Base-by-base conservation (phyloP, 78 protist species). In the Speleostelium caveatum region DNA sequence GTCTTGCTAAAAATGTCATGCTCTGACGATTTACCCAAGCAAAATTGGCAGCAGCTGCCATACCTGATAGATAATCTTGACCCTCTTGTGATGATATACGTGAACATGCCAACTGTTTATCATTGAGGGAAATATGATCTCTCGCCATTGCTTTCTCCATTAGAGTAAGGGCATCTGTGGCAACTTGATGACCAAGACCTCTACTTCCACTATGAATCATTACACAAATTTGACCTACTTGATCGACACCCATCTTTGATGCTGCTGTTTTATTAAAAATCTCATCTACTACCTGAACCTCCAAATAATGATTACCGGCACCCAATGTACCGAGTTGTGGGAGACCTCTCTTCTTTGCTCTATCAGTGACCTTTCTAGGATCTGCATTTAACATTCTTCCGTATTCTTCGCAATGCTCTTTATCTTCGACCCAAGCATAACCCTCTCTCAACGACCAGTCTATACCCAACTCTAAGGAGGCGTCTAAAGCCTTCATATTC, bases 121-220 rank as follows among this genome's bases (percentile, higher is more conserved):
- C 99, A 74, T 97, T 97, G 41, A 95, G 42, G 53, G 21, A 83
- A 66, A 97, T 96, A 38, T 62, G 38, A 35, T 96, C 98, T 21
- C 95, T 68, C 35, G 80, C 79, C 96, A 96, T 97, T 26, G 96
- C 97, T 45, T 86, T 79, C 63, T 96, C 98, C 99, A 98, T 97
- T 3, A 24, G 66, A 0, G 86, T 78, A n/a, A 98, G 73, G 0
- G 99, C 90, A 73, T 97, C 99, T 0, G 99, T 97, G 19, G 99
- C 98, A 2, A 97, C 98, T 35, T 97, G 99, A 68, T 98, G 99
- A 16, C 99, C 99, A 2, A 98, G 75, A 0, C 99, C 99, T 19
- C 99, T 87, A 17, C 93, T 66, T 14, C 99, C 99, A 39, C 85
- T 42, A 60, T 97, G 99, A 19, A 98, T 83, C 96, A 98, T 95